Evolutionary conservation across 1,139 yeast species (phyloP).

Genomic region (Candida neerlandica): DNA sequence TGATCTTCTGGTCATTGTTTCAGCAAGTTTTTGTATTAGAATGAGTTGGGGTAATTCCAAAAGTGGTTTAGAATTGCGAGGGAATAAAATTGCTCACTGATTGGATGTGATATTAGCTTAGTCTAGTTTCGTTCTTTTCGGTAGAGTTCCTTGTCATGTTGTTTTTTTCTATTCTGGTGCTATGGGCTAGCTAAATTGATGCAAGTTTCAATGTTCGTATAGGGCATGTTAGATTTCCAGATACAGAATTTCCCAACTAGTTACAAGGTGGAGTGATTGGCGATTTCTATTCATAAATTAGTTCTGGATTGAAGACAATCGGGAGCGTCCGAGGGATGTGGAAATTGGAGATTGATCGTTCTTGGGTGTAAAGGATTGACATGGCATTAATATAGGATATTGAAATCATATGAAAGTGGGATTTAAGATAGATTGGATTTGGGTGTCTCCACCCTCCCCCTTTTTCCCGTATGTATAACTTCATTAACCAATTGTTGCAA

Average conservation of each 20-base stretch:
- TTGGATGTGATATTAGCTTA: too few species aligned
- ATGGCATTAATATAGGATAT: constrained; percentile 2
- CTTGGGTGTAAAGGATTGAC: not conserved
- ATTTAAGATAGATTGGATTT: constrained; percentile 14
- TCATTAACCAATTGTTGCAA: constrained; percentile 4
- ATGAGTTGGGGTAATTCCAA: not conserved
- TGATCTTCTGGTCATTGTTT: not conserved
- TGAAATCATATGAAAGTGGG: constrained; percentile 2
- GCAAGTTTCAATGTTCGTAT: not conserved
- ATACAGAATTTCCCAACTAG: not conserved
- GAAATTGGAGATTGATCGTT: not conserved
- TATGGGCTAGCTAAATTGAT: constrained; percentile 2
- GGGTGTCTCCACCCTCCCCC: constrained; percentile 6
- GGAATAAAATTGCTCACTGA: not conserved
- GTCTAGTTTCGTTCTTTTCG: not conserved
- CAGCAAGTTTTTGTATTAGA: not conserved
- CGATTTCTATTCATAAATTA: not conserved
- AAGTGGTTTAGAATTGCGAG: not conserved
- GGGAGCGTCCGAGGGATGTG: constrained; percentile 2
- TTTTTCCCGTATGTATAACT: constrained; percentile 10
- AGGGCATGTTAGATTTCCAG: not conserved
- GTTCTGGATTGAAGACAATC: not conserved
- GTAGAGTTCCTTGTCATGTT: not conserved
- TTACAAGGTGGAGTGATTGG: not conserved
- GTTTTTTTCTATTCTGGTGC: not conserved